Percentiles rank a stretch among this genome's conserved stretches.
Conservation (phyloP, 2,329 filamentous ascomycete species). For the Tolypocladium endophyticum region DNA sequence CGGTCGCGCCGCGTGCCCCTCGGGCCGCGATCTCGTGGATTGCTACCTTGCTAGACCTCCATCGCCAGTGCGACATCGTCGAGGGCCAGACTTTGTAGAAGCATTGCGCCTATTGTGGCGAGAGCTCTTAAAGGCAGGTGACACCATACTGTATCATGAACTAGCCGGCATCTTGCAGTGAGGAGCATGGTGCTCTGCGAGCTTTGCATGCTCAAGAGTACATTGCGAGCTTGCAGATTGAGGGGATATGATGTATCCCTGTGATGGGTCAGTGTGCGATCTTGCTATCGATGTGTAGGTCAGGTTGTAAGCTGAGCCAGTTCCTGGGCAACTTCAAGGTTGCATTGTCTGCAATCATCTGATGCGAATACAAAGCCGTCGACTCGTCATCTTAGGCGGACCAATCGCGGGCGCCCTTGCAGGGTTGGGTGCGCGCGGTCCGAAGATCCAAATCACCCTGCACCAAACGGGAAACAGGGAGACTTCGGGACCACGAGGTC, state of each 20-base stretch:
- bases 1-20: background rate
- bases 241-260: background rate
- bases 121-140: slow-evolving; percentile 4
- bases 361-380: background rate
- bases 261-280: background rate
- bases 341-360: slow-evolving; percentile 1
- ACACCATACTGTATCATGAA: background rate
- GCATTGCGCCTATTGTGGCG: background rate
- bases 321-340: background rate
- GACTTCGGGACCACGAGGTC: background rate
- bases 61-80: background rate
- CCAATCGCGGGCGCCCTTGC: background rate
- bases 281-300: background rate
- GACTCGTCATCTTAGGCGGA: background rate
- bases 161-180: background rate
- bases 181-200: background rate
- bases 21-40: background rate
- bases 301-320: background rate
- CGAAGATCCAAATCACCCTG: background rate
- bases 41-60: background rate
- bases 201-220: background rate
- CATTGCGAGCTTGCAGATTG: background rate
- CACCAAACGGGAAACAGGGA: background rate
- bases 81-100: background rate
- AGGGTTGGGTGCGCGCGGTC: background rate